These are phyloP conservation scores for Nemania sp. DNA, from an alignment of 2,329 filamentous ascomycete genomes.

Conservation along the genomic window DNA sequence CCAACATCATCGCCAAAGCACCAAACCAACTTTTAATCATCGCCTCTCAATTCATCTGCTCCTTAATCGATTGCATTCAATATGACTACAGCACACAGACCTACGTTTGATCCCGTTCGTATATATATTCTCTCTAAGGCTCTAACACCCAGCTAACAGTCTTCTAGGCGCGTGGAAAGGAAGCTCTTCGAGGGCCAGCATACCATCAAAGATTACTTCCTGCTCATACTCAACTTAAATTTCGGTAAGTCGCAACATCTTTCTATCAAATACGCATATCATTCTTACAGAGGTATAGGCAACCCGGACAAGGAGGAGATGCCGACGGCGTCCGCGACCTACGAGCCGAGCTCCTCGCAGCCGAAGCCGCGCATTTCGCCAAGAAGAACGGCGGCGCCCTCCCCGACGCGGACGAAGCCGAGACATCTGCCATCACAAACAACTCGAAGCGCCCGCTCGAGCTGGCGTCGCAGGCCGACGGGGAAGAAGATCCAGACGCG, in stretches of 20 bases:
- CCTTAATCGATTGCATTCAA: slow-evolving; percentile 5
- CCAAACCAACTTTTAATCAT: neutral
- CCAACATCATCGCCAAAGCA: slow-evolving; percentile 1
- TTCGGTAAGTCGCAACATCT: slow-evolving; percentile 64
- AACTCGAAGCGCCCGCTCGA: slow-evolving; percentile 75
- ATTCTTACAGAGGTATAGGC: slow-evolving; percentile 56
- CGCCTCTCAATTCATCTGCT: neutral
- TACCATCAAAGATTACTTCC: slow-evolving; percentile 97
- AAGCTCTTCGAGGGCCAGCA: slow-evolving; percentile 89
- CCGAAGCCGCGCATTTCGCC: slow-evolving; percentile 87
- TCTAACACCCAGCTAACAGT: slow-evolving; percentile 23
- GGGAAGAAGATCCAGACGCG: slow-evolving; percentile 77
- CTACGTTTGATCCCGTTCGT: slow-evolving; percentile 92
- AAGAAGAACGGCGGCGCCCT: slow-evolving; percentile 78
- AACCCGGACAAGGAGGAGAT: slow-evolving; percentile 90
- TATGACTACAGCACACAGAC: slow-evolving; percentile 80
- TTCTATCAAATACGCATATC: neutral
- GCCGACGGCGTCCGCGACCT: slow-evolving; percentile 83
- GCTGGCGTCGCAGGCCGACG: slow-evolving; percentile 55
- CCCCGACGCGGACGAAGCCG: slow-evolving; percentile 57
- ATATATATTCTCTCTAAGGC: neutral
- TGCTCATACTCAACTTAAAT: slow-evolving; percentile 93
- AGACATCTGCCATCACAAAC: slow-evolving; percentile 54
- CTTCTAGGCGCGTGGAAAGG: slow-evolving; percentile 86
- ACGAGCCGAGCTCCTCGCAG: slow-evolving; percentile 87